Percentiles rank a stretch among this genome's conserved stretches.
phyloP scores from a whole-genome alignment of 805 yeast species.

The Teunomyces kruisii region DNA sequence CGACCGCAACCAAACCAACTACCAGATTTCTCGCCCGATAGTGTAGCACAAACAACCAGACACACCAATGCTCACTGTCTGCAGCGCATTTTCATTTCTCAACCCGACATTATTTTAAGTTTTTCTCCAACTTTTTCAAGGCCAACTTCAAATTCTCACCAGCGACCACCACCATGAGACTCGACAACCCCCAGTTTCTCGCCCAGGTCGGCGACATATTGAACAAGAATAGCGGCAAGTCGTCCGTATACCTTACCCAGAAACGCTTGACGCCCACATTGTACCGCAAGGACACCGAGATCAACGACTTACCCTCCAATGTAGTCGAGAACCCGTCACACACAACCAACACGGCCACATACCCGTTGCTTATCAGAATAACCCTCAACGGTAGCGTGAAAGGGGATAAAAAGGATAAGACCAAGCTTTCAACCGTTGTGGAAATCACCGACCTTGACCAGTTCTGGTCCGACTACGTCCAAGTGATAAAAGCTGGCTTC shows the following conservation, averaged over 20 bases:
- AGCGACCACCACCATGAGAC: constrained; percentile 10
- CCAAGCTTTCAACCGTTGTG: constrained; percentile 74
- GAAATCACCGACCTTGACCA: constrained; percentile 56
- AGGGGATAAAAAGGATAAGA: constrained; percentile 47
- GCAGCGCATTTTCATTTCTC: too few species aligned
- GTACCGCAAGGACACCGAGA: constrained; percentile 19
- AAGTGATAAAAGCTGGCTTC: constrained; percentile 67
- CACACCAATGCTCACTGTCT: too few species aligned
- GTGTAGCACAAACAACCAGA: too few species aligned
- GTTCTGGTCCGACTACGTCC: constrained; percentile 78
- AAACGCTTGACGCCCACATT: constrained; percentile 43
- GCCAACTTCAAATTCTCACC: not conserved
- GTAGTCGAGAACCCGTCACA: constrained; percentile 20
- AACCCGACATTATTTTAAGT: too few species aligned
- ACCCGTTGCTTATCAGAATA: constrained; percentile 68
- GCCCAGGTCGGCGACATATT: constrained; percentile 12
- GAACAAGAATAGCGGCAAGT: constrained; percentile 35
- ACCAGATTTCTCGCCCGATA: too few species aligned
- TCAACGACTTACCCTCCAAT: constrained; percentile 35
- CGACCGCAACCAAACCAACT: too few species aligned
- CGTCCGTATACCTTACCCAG: constrained; percentile 60
- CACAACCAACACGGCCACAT: constrained; percentile 33
- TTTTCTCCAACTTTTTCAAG: not conserved
- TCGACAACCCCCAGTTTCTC: constrained; percentile 20
- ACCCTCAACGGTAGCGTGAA: constrained; percentile 48